A percentile compares a stretch with the other conserved stretches of the same genome.
phyloP scores from a whole-genome alignment of 2,329 filamentous ascomycete species.

The Curvularia eragrostidis region DNA sequence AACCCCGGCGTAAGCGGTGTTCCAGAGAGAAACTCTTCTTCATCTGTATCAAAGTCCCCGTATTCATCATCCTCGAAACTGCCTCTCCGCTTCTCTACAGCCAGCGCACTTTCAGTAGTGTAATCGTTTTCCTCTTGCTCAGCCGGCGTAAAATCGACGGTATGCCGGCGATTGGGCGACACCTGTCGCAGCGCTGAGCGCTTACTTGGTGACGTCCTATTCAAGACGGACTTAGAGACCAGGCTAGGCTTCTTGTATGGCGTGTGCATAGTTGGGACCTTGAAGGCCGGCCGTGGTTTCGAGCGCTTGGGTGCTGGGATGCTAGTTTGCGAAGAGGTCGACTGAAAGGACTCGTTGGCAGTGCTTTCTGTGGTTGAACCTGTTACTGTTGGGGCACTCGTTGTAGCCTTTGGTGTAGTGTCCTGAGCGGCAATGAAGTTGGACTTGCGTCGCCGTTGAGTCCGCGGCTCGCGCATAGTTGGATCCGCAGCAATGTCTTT shows the following conservation, averaged over 20 bases:
- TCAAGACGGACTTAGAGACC: conserved; percentile 20
- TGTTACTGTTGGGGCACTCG: conserved; percentile 10
- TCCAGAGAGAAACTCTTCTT: conserved; percentile 49
- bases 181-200: conserved; percentile 39
- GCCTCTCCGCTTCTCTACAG: conserved; percentile 20
- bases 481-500: conserved; percentile 20
- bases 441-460: conserved; percentile 37
- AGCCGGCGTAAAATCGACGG: conserved; percentile 30
- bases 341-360: conserved; percentile 33
- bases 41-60: conserved; percentile 49
- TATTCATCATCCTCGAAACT: conserved; percentile 31
- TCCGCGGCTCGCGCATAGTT: conserved; percentile 20
- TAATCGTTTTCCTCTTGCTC: conserved; percentile 24
- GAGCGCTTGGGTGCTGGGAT: conserved; percentile 53
- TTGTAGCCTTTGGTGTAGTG: conserved; percentile 2
- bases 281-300: conserved; percentile 45
- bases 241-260: conserved; percentile 30
- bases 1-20: conserved; percentile 48
- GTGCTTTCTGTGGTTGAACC: conserved; percentile 27
- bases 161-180: conserved; percentile 46
- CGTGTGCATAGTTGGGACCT: conserved; percentile 38
- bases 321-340: conserved; percentile 24
- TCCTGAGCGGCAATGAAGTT: conserved; percentile 20
- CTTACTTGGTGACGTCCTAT: conserved; percentile 31
- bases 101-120: conserved; percentile 5